A percentile compares a stretch with the other conserved stretches of the same genome.
Evolutionary conservation across 768 basidiomycete genomes (phyloP).

Genomic region (Serendipita sp.): DNA sequence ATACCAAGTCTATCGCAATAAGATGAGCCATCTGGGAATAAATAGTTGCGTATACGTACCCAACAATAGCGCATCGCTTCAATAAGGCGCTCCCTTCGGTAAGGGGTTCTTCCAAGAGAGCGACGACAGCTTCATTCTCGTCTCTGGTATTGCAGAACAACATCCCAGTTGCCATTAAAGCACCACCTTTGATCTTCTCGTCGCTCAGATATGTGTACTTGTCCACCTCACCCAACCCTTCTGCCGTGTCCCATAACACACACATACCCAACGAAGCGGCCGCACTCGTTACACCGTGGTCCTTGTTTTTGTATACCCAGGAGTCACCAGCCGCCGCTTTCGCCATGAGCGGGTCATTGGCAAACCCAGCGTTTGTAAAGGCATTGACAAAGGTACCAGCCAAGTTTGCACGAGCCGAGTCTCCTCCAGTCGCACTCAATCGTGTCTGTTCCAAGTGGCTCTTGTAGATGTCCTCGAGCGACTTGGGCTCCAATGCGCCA

Average conservation of each 20-base stretch:
- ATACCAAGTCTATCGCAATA: slow-evolving; percentile 47
- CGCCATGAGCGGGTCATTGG: slow-evolving; percentile 97
- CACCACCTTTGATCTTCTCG: slow-evolving; percentile 94
- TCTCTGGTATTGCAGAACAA: slow-evolving; percentile 78
- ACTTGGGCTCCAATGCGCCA: slow-evolving; percentile 76
- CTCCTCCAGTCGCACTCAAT: slow-evolving; percentile 59
- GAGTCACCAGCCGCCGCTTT: slow-evolving; percentile 90
- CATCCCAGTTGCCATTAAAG: slow-evolving; percentile 85
- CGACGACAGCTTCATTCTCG: slow-evolving; percentile 84
- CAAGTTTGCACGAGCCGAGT: slow-evolving; percentile 85
- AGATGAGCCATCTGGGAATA: neutral
- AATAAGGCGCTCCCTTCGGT: slow-evolving; percentile 72
- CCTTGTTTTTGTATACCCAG: slow-evolving; percentile 99
- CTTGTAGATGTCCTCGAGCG: slow-evolving; percentile 94
- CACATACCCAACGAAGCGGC: slow-evolving; percentile 86
- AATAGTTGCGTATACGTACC: slow-evolving; percentile 17
- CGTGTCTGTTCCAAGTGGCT: slow-evolving; percentile 83
- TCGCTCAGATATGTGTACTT: slow-evolving; percentile 94
- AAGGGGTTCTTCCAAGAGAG: slow-evolving; percentile 77
- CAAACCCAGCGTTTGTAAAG: slow-evolving; percentile 96
- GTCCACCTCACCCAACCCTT: slow-evolving; percentile 86
- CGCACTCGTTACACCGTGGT: slow-evolving; percentile 94
- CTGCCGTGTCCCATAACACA: slow-evolving; percentile 90
- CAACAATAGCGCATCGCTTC: slow-evolving; percentile 77
- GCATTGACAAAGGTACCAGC: slow-evolving; percentile 98